These are phyloP conservation scores for Rachicladosporium sp. DNA, from an alignment of 2,329 filamentous ascomycete genomes.

Conservation along the genomic window DNA sequence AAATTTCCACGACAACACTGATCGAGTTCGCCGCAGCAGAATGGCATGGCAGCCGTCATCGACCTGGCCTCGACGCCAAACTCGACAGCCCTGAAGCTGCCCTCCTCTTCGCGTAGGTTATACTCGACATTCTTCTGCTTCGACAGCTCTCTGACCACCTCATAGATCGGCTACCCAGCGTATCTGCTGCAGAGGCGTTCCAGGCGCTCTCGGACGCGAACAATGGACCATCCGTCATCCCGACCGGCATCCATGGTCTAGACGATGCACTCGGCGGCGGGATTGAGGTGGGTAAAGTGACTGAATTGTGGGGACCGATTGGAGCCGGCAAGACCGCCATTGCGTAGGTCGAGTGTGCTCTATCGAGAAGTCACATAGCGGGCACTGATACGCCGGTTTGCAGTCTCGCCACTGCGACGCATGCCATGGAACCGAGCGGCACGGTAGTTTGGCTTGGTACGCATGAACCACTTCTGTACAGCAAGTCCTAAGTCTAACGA, in stretches of 20 bases:
- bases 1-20: too few relatives aligned
- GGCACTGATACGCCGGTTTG: too few relatives aligned
- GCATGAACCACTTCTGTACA: neutral
- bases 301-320: constrained; percentile 78
- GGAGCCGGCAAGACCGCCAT: constrained; percentile 76
- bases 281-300: constrained; percentile 62
- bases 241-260: constrained; percentile 37
- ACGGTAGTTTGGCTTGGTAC: constrained; percentile 4
- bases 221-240: constrained; percentile 34
- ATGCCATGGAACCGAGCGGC: neutral
- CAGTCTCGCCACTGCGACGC: constrained; percentile 4
- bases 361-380: too few relatives aligned
- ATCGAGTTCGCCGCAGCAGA: too few relatives aligned
- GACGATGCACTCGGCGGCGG: constrained; percentile 41
- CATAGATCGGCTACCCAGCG: constrained; percentile 57
- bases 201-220: constrained; percentile 40
- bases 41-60: too few relatives aligned
- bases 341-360: constrained; percentile 35
- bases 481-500: neutral
- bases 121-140: too few relatives aligned
- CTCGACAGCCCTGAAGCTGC: too few relatives aligned
- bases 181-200: constrained; percentile 63
- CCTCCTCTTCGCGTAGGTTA: too few relatives aligned
- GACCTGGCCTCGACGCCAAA: too few relatives aligned
- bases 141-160: too few relatives aligned